Conservation (phyloP, 345 rosid genomes). For the Eucalyptus cloeziana region DNA sequence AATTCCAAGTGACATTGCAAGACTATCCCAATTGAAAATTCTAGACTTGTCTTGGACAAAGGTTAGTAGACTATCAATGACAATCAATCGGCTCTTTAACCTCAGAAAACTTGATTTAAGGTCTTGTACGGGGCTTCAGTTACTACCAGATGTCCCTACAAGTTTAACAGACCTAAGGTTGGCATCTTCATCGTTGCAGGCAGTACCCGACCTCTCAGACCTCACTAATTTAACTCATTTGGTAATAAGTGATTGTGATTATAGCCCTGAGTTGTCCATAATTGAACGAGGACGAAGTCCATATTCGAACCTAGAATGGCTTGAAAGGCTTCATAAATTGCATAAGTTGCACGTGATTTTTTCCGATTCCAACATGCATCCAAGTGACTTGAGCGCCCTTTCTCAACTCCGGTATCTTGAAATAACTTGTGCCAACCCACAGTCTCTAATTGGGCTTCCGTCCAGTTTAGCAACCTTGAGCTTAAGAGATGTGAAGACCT, state of each 20-base stretch:
- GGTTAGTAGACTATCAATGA: not conserved
- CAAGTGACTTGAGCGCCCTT: not conserved
- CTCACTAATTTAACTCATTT: rapidly evolving
- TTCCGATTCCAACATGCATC: not conserved
- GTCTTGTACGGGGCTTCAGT: not conserved
- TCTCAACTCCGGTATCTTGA: too few species aligned
- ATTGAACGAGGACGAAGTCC: too few species aligned
- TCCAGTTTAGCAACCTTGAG: not conserved
- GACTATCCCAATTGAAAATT: not conserved
- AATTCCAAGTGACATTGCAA: not conserved
- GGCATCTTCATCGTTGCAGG: not conserved
- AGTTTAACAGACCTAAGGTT: not conserved
- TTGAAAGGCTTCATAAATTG: not conserved
- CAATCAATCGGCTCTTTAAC: not conserved
- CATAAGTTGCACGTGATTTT: rapidly evolving
- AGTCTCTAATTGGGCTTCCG: not conserved
- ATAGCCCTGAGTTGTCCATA: too few species aligned
- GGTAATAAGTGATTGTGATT: rapidly evolving
- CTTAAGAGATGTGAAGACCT: not conserved
- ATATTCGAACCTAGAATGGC: not conserved
- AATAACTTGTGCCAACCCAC: not conserved
- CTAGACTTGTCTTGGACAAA: rapidly evolving
- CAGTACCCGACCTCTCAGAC: not conserved
- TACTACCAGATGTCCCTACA: not conserved
- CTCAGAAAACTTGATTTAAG: not conserved